A percentile compares a stretch with the other conserved stretches of the same genome.
Conservation (phyloP, 2,329 filamentous ascomycete species). For the Claviceps africana region DNA sequence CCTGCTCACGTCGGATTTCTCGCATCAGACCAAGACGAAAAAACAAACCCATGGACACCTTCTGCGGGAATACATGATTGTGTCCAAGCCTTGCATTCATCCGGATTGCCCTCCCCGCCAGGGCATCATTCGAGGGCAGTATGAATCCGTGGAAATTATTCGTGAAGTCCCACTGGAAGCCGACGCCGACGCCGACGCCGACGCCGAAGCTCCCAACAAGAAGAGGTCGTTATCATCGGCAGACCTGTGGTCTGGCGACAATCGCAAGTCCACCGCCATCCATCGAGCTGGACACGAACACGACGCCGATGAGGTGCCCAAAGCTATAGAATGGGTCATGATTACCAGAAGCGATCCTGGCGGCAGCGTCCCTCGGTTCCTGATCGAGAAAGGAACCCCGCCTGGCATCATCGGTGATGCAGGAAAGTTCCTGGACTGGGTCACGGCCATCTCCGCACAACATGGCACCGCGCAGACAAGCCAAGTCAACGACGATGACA, state of each 20-base stretch:
- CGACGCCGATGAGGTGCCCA: slow-evolving; percentile 16
- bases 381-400: slow-evolving; percentile 83
- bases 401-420: slow-evolving; percentile 67
- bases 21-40: slow-evolving; percentile 19
- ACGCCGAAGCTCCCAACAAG: slow-evolving; percentile 9
- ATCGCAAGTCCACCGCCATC: slow-evolving; percentile 8
- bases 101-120: slow-evolving; percentile 53
- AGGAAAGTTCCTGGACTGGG: slow-evolving; percentile 69
- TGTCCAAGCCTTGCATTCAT: slow-evolving; percentile 74
- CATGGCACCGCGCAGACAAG: not conserved
- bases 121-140: slow-evolving; percentile 70
- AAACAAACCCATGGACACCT: slow-evolving; percentile 7
- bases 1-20: slow-evolving; percentile 52
- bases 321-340: slow-evolving; percentile 75
- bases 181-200: not conserved
- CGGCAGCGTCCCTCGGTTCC: slow-evolving; percentile 74
- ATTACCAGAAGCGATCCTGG: slow-evolving; percentile 79
- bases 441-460: slow-evolving; percentile 26
- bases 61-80: slow-evolving; percentile 63
- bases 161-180: slow-evolving; percentile 57
- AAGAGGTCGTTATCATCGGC: slow-evolving; percentile 20
- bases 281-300: slow-evolving; percentile 15
- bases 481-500: not conserved
- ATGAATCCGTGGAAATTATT: slow-evolving; percentile 86
- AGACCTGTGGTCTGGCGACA: slow-evolving; percentile 18